Evolutionary conservation across 257 asterid genomes (phyloP).

Genomic region (Fraxinus anomala): DNA sequence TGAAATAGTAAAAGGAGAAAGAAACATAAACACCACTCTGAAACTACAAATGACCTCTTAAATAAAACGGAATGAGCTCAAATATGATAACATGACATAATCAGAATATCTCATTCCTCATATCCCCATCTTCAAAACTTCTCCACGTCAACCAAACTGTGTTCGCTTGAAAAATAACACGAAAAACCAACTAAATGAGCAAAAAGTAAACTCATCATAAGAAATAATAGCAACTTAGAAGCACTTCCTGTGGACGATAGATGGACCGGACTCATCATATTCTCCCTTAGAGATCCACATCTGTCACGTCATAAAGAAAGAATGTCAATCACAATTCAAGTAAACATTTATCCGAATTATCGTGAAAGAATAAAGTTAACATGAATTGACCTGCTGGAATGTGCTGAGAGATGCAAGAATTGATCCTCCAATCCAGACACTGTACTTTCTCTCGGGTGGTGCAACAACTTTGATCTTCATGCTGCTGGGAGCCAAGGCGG

Average conservation of each 20-base stretch:
- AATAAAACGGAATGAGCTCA: slow-evolving; percentile 1
- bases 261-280: slow-evolving; percentile 39
- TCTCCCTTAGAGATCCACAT: slow-evolving; percentile 41
- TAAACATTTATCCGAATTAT: not conserved
- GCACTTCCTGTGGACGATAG: slow-evolving; percentile 39
- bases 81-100: not conserved
- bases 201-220: not conserved
- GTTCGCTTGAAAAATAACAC: slow-evolving; percentile 25
- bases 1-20: not conserved
- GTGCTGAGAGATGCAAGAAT: slow-evolving; percentile 42
- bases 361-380: not conserved
- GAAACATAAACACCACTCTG: slow-evolving; percentile 16
- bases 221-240: slow-evolving; percentile 22
- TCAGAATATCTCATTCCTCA: not conserved
- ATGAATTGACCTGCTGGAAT: slow-evolving; percentile 35
- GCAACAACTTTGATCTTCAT: slow-evolving; percentile 39
- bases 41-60: slow-evolving; percentile 22
- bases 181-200: slow-evolving; percentile 9
- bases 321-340: slow-evolving; percentile 1
- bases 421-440: slow-evolving; percentile 40
- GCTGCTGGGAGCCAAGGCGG: slow-evolving; percentile 40
- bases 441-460: slow-evolving; percentile 37
- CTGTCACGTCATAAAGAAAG: slow-evolving; percentile 8
- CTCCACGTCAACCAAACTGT: slow-evolving; percentile 24
- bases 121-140: slow-evolving; percentile 17